These are phyloP conservation scores for Phytomonas francai DNA, from an alignment of 208 protist species.

Conservation along the genomic window DNA sequence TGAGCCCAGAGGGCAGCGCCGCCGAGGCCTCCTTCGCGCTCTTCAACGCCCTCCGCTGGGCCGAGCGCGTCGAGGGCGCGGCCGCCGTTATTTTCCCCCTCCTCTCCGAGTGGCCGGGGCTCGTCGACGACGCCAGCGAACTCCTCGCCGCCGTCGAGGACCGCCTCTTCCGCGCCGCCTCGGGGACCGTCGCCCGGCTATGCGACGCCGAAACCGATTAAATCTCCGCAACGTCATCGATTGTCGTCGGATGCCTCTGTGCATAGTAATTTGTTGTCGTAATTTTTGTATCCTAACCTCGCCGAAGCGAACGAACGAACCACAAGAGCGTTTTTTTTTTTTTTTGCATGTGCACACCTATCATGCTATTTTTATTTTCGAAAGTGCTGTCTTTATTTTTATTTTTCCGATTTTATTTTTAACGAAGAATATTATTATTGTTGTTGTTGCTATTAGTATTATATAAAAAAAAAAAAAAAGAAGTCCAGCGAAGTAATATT, in stretches of 20 bases:
- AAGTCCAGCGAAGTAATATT: not conserved
- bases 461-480: conserved; percentile 3
- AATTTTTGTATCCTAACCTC: not conserved
- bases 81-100: conserved; percentile 73
- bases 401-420: too few species aligned
- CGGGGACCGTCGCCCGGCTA: conserved; percentile 51
- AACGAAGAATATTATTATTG: too few species aligned
- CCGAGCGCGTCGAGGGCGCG: conserved; percentile 56
- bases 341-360: not conserved
- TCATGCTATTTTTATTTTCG: not conserved
- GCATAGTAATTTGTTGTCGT: not conserved
- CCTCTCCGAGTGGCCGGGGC: conserved; percentile 64
- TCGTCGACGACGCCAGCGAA: conserved; percentile 26
- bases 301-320: not conserved
- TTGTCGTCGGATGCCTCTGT: not conserved
- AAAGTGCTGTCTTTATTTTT: not conserved
- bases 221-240: conserved; percentile 3
- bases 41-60: conserved; percentile 82
- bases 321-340: too few species aligned
- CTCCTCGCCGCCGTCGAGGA: conserved; percentile 81
- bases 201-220: not conserved
- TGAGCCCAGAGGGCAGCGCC: conserved; percentile 43
- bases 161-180: conserved; percentile 86
- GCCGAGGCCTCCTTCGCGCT: conserved; percentile 66
- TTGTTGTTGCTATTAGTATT: too few species aligned